Conservation (phyloP, 1,284 basidiomycete species). For the Papiliotrema laurentii region DNA sequence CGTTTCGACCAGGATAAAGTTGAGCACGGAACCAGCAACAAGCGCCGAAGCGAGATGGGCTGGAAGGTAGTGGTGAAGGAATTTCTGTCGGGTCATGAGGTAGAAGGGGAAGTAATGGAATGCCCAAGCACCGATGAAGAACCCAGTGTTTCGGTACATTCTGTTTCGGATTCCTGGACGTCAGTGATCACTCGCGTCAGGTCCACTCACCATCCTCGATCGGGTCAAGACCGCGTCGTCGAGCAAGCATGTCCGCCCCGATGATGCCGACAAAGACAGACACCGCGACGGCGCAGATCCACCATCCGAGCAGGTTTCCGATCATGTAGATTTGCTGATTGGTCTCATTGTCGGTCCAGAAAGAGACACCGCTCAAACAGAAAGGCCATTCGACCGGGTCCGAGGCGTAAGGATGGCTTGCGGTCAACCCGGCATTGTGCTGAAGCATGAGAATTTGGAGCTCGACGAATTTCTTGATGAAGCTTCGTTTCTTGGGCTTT, state of each 20-base stretch:
- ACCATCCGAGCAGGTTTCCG: slow-evolving; percentile 93
- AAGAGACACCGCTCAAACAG: slow-evolving; percentile 88
- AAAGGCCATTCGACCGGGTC: slow-evolving; percentile 98
- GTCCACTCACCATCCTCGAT: slow-evolving; percentile 69
- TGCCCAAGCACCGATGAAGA: slow-evolving; percentile 91
- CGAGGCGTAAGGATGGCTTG: slow-evolving; percentile 92
- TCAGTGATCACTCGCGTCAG: not conserved
- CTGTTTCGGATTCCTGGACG: slow-evolving; percentile 71
- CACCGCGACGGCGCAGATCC: slow-evolving; percentile 79
- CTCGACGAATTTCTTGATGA: slow-evolving; percentile 92
- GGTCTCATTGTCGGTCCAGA: slow-evolving; percentile 85
- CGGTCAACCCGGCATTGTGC: slow-evolving; percentile 93
- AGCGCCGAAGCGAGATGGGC: slow-evolving; percentile 87
- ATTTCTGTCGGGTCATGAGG: slow-evolving; percentile 94
- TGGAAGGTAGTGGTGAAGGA: slow-evolving; percentile 97
- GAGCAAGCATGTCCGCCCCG: slow-evolving; percentile 80
- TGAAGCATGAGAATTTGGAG: slow-evolving; percentile 93
- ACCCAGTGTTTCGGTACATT: slow-evolving; percentile 89
- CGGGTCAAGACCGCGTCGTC: slow-evolving; percentile 76
- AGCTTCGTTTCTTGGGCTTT: slow-evolving; percentile 73
- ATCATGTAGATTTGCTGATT: slow-evolving; percentile 94
- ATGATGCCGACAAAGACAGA: slow-evolving; percentile 86
- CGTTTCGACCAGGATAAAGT: slow-evolving; percentile 85
- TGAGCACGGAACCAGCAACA: slow-evolving; percentile 84
- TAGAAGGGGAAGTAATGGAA: slow-evolving; percentile 98